Percentiles rank a stretch among this genome's conserved stretches.
These are phyloP conservation scores for Penicillium sp. DNA, from an alignment of 2,329 filamentous ascomycete species.

Conservation along the genomic window DNA sequence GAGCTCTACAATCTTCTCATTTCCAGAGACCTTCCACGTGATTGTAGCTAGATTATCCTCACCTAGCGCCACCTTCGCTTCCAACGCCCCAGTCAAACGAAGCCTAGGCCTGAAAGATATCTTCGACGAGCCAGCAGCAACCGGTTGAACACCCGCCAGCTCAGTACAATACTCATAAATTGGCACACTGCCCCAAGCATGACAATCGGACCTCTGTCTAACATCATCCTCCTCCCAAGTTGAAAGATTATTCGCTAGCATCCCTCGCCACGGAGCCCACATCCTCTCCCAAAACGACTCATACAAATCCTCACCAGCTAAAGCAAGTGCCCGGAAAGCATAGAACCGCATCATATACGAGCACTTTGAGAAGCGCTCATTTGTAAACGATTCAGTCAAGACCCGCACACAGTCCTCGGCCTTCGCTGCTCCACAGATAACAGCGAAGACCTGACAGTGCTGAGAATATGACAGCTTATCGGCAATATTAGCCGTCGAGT, in stretches of 20 bases:
- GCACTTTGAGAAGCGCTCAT: constrained; percentile 35
- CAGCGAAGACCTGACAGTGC: constrained; percentile 36
- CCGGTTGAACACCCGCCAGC: constrained; percentile 28
- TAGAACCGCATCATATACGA: constrained; percentile 47
- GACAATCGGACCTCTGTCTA: constrained; percentile 46
- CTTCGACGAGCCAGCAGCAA: constrained; percentile 15
- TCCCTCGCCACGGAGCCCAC: constrained; percentile 41
- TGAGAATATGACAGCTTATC: constrained; percentile 26
- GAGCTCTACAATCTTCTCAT: constrained; percentile 18
- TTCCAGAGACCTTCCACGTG: constrained; percentile 13
- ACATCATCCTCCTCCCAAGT: constrained; percentile 49
- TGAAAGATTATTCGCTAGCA: constrained; percentile 41
- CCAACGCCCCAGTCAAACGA: constrained; percentile 10
- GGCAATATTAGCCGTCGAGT: constrained; percentile 35
- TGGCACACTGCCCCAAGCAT: constrained; percentile 47
- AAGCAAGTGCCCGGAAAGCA: constrained; percentile 38
- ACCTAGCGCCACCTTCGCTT: constrained; percentile 25
- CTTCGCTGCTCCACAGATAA: constrained; percentile 25
- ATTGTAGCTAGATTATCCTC: constrained; percentile 25
- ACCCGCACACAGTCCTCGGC: constrained; percentile 22
- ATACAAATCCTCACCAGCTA: constrained; percentile 36
- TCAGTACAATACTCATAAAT: constrained; percentile 46
- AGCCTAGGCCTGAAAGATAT: constrained; percentile 25
- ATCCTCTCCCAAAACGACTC: constrained; percentile 34
- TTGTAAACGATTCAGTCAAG: constrained; percentile 29